A percentile compares a stretch with the other conserved stretches of the same genome.
phyloP scores from a whole-genome alignment of 2,329 filamentous ascomycete genomes.

The Pseudogymnoascus sp. region DNA sequence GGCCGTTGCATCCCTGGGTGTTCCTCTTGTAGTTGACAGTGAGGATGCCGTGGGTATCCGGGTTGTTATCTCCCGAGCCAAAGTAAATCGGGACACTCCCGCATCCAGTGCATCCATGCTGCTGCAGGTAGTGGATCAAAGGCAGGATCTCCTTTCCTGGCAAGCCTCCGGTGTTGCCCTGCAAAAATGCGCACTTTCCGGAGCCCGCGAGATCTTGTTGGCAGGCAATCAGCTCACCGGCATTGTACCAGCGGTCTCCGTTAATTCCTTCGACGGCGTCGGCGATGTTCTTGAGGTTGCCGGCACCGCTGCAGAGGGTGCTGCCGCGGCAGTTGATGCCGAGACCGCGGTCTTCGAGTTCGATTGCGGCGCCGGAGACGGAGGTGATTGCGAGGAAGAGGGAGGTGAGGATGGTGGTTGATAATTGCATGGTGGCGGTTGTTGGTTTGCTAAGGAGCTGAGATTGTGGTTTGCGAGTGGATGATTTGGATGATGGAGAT shows the following conservation, averaged over 20 bases:
- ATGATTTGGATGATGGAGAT: neutral
- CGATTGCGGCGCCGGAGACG: neutral
- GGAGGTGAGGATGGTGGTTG: neutral
- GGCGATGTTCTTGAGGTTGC: neutral
- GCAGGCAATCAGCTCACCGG: neutral
- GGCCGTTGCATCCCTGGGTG: neutral
- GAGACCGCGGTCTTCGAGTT: neutral
- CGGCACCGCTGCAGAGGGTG: neutral
- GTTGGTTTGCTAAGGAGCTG: neutral
- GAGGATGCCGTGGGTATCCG: neutral
- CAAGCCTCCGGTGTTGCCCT: neutral
- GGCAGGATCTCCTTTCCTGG: neutral
- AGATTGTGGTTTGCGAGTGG: neutral
- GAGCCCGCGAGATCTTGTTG: neutral
- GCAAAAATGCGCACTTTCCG: neutral
- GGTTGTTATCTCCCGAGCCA: neutral
- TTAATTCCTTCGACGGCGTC: neutral
- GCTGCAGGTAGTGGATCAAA: neutral
- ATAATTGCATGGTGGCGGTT: neutral
- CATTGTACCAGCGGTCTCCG: neutral
- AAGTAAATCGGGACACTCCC: neutral
- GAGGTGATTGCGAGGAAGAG: neutral
- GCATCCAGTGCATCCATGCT: neutral
- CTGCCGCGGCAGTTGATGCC: neutral
- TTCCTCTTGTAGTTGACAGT: neutral